These are phyloP conservation scores for Aspergillus arachidicola DNA, from an alignment of 2,329 filamentous ascomycete species.

Conservation along the genomic window DNA sequence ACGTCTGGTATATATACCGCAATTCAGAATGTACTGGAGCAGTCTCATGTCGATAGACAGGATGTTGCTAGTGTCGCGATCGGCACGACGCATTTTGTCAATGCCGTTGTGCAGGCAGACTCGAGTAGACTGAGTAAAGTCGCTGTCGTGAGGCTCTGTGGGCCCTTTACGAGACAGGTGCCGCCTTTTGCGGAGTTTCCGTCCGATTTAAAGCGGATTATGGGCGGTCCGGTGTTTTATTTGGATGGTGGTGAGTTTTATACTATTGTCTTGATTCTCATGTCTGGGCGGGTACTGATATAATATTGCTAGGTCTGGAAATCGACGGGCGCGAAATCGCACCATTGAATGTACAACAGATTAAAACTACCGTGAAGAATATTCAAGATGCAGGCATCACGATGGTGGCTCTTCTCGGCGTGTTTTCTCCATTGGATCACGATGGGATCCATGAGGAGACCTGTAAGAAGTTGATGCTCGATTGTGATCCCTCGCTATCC, in stretches of 20 bases:
- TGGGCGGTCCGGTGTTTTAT: constrained; percentile 51
- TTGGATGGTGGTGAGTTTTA: constrained; percentile 45
- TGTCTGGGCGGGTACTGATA: neutral
- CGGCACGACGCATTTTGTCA: constrained; percentile 58
- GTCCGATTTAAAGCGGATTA: constrained; percentile 45
- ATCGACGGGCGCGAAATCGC: constrained; percentile 40
- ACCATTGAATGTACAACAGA: constrained; percentile 9
- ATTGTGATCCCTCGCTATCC: constrained; percentile 11
- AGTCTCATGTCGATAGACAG: constrained; percentile 34
- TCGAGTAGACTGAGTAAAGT: constrained; percentile 53
- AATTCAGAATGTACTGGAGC: constrained; percentile 38
- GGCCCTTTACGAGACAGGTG: constrained; percentile 51
- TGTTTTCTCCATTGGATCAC: constrained; percentile 62
- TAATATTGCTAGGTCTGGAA: constrained; percentile 38
- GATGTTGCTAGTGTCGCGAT: constrained; percentile 51
- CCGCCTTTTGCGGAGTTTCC: constrained; percentile 57
- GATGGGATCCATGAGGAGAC: constrained; percentile 23
- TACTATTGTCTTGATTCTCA: neutral
- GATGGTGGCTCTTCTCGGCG: constrained; percentile 57
- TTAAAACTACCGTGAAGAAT: constrained; percentile 35
- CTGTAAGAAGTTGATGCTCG: constrained; percentile 12
- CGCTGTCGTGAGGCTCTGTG: constrained; percentile 55
- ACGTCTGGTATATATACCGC: constrained; percentile 46
- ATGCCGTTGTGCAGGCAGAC: constrained; percentile 55
- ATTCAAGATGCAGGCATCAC: constrained; percentile 49